These are phyloP conservation scores for Populus hybrid DNA, from an alignment of 441 rosid genomes.

Conservation along the genomic window DNA sequence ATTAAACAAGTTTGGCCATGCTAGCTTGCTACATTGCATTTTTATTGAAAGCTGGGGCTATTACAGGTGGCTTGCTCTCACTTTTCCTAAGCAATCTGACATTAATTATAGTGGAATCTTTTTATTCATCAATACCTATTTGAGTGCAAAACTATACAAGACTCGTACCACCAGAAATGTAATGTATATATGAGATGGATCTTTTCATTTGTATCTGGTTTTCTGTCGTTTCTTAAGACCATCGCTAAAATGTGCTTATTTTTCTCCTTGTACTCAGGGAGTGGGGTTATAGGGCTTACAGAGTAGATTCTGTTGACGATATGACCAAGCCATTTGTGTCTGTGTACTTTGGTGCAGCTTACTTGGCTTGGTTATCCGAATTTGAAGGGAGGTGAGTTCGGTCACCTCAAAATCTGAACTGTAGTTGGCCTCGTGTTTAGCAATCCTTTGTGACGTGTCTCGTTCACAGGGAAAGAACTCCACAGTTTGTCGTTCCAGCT, in stretches of 20 bases:
- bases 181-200: not conserved
- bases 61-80: not conserved
- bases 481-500: conserved; percentile 73
- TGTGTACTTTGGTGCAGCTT: conserved; percentile 86
- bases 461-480: conserved; percentile 58
- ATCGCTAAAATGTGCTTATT: conserved; percentile 9
- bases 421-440: not conserved
- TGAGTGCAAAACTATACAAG: not conserved
- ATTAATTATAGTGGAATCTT: not conserved
- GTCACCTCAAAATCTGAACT: not conserved
- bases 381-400: conserved; percentile 72
- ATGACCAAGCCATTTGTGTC: conserved; percentile 78
- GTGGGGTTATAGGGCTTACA: conserved; percentile 73
- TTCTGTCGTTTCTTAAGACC: not conserved
- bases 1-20: not conserved
- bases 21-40: not conserved
- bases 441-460: not conserved
- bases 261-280: conserved; percentile 43
- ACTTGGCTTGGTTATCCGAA: conserved; percentile 68
- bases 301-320: conserved; percentile 61
- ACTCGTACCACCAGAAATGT: not conserved
- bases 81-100: not conserved
- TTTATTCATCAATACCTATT: not conserved
- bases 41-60: not conserved
- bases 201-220: not conserved